Conservation (phyloP, 2,329 filamentous ascomycete species). For the Verticillium tricorpus region DNA sequence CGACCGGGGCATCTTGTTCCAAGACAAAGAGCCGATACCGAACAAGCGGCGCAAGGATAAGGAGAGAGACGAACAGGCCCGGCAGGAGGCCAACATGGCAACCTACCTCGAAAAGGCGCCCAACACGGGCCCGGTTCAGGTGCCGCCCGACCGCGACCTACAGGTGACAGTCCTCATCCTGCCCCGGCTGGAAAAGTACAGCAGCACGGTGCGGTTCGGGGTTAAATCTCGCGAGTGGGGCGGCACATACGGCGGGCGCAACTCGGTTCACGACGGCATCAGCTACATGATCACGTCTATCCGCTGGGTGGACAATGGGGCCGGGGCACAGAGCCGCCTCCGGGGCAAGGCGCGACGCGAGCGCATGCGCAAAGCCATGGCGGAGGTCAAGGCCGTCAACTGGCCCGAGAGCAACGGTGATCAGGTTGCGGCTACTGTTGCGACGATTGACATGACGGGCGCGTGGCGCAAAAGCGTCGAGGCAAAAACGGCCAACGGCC, state of each 20-base stretch:
- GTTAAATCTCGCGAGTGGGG: constrained; percentile 79
- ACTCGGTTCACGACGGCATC: constrained; percentile 69
- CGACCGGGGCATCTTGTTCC: constrained; percentile 27
- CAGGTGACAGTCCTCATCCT: constrained; percentile 85
- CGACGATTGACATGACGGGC: constrained; percentile 19
- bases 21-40: constrained; percentile 7
- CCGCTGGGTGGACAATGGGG: constrained; percentile 79
- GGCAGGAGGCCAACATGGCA: constrained; percentile 27
- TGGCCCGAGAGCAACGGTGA: constrained; percentile 11
- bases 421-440: constrained; percentile 21
- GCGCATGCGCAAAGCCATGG: constrained; percentile 52
- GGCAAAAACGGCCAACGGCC: constrained; percentile 12
- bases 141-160: constrained; percentile 68
- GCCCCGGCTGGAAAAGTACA: constrained; percentile 73
- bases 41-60: constrained; percentile 26
- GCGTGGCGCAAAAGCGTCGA: not conserved
- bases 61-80: constrained; percentile 26
- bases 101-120: constrained; percentile 50
- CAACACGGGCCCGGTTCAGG: constrained; percentile 54
- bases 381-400: constrained; percentile 38
- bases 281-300: constrained; percentile 82
- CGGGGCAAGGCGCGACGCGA: constrained; percentile 52
- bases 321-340: constrained; percentile 50
- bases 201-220: constrained; percentile 70
- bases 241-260: constrained; percentile 38